Evolutionary conservation across 257 asterid genomes (phyloP), one percentile per base, ranked within the genome.

Genomic region (Penstemon barbatus): DNA sequence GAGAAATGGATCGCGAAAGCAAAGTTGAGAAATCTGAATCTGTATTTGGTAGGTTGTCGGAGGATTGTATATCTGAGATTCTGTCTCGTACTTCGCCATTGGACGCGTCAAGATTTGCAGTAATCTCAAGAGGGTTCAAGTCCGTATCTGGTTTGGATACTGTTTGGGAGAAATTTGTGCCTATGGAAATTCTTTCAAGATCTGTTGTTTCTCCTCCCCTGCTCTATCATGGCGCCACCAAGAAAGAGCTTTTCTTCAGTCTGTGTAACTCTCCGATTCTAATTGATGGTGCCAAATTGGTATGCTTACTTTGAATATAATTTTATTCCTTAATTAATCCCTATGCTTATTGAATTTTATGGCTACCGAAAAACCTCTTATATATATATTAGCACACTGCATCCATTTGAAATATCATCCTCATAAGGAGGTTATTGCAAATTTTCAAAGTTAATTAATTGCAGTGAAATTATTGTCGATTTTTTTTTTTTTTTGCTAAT

Each of bases 161-260:
- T 36, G 82, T 85, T 1, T 85, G 95, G 95, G 83, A 74, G 65
- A 79, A 73, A 39, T 85, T 85, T 56, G 45, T 83, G 83, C 89
- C 91, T 75, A 46, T 56, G 72, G 82, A 83, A n/a, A 81, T 81
- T 65, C 45, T 85, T 53, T 82, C 90, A 12, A 53, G 50, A 8
- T 79, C 91, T 10, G 77, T 40, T 10, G 77, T 40, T 39, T 54
- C 71, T 68, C 72, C 78, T 3, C 39, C 72, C 50, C 43, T 54
- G 33, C 33, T 25, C 2, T 25, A 25, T 7, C 74, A 51, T 56
- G 69, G 66, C 66, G 18, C 18, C 18, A 64, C 81, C 58, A 85
- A 77, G 77, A 81, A 72, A 69, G 76, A 71, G n/a, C 88, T 87
- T 46, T 87, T 69, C 45, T 54, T 75, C 46, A 44, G 51, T 48